Percentiles rank a stretch among this genome's conserved stretches.
Evolutionary conservation across 106 monocot species (phyloP).

Genomic region (Dendrobium officinale): DNA sequence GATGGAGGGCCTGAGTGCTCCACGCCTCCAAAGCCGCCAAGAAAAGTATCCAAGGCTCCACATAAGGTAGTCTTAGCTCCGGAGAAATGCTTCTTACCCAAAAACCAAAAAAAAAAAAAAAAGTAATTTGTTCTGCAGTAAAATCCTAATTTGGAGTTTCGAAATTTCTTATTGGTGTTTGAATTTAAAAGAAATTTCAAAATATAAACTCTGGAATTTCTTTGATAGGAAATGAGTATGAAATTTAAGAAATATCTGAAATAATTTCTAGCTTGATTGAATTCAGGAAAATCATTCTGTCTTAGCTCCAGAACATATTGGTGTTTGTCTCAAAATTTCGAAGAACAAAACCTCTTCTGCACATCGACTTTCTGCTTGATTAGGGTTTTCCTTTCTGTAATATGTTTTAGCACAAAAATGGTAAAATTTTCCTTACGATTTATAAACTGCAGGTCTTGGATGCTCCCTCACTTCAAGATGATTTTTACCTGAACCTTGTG

Average conservation of each 20-base stretch:
- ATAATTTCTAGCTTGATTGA: background rate
- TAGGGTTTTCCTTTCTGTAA: background rate
- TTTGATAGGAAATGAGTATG: background rate
- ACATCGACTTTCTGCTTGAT: background rate
- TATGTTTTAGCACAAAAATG: background rate
- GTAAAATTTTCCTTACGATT: background rate
- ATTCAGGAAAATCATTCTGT: background rate
- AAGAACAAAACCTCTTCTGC: background rate
- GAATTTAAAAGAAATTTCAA: background rate
- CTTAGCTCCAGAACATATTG: background rate
- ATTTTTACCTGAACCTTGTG: slow-evolving; percentile 94
- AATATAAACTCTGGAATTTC: background rate
- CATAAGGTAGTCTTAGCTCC: slow-evolving; percentile 41
- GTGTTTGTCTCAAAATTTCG: background rate
- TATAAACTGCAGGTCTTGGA: slow-evolving; percentile 61
- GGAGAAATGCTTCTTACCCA: no score
- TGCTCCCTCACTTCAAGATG: slow-evolving; percentile 93
- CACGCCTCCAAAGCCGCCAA: slow-evolving; percentile 42
- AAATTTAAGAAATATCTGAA: background rate
- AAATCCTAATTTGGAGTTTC: background rate
- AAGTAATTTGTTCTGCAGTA: no score
- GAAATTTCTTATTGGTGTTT: background rate
- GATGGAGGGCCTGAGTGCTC: slow-evolving; percentile 22
- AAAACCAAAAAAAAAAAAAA: background rate
- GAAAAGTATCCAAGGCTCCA: slow-evolving; percentile 59